A percentile compares a stretch with the other conserved stretches of the same genome.
Evolutionary conservation across 192 early-diverging fungal genomes (phyloP).

Genomic region (Linnemannia zychae): DNA sequence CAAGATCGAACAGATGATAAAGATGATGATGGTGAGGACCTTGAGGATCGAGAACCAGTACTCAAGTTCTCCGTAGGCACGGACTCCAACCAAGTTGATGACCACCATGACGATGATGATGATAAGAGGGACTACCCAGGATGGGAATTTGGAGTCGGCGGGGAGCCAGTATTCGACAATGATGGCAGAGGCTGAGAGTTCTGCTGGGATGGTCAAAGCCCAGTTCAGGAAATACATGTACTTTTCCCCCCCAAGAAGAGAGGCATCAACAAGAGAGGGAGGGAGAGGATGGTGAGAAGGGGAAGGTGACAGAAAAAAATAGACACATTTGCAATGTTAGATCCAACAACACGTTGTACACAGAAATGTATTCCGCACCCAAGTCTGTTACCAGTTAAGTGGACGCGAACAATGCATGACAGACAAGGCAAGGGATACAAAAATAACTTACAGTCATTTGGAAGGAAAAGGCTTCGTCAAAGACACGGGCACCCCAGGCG

Average conservation of each 20-base stretch:
- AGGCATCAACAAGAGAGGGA: neutral
- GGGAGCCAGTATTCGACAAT: conserved; percentile 75
- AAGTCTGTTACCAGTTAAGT: too few relatives aligned
- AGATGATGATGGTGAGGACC: conserved; percentile 82
- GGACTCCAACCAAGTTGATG: conserved; percentile 72
- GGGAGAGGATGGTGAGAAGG: neutral
- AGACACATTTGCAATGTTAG: too few relatives aligned
- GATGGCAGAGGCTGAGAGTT: conserved; percentile 80
- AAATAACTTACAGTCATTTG: conserved; percentile 57
- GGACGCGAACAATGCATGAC: too few relatives aligned
- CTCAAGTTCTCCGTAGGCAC: conserved; percentile 82
- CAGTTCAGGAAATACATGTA: conserved; percentile 72
- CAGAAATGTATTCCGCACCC: too few relatives aligned
- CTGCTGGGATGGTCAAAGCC: conserved; percentile 70
- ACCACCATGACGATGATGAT: conserved; percentile 70
- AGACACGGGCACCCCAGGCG: conserved; percentile 80
- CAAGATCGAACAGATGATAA: conserved; percentile 82
- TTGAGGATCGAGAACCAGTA: conserved; percentile 73
- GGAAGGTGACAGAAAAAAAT: neutral
- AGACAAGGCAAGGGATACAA: too few relatives aligned
- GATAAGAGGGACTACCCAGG: conserved; percentile 22
- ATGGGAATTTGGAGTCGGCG: conserved; percentile 30
- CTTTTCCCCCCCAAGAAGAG: neutral
- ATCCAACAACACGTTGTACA: too few relatives aligned
- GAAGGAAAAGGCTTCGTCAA: conserved; percentile 81